Base-by-base conservation (phyloP, 371 early-diverging fungal genomes). In the Haplosporangium sp. region DNA sequence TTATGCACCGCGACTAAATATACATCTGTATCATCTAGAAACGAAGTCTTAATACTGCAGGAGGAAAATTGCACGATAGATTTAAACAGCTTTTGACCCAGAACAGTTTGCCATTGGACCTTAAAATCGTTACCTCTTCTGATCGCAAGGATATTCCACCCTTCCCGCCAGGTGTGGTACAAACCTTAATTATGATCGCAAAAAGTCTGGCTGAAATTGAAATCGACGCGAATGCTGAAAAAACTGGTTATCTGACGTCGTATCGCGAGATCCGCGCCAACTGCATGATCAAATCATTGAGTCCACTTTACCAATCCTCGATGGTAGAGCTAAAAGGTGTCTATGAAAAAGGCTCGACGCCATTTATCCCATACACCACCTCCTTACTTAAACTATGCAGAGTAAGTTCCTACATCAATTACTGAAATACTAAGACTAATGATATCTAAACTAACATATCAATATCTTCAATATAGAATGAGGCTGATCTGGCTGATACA, bases 11-110 rank as follows among this genome's bases (percentile, higher is more conserved):
- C 27, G 27, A 27, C 27, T 27, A 48, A 34, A 27, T 27, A 7
- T 37, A 19, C 42, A 10, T 39, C 13, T 57, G 35, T 1, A 8
- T 13, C 8, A 6, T 13, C 17, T 76, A 90, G 90, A 89, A 87
- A 87, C 88, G 89, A 84, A 71, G 88, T 19, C 71, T 89, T 13
- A 89, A 89, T 58, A 84, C 86, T 8, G 90, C 88, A 17, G 85
- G 85, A 83, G 72, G 88, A 64, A 88, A 90, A 66, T 63, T 90
- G 55, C 86, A 89, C 38, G 86, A 87, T 1, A 64, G 85, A n/a
- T 88, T 90, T 53, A 85, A 88, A 48, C 85, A 87, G 68, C 85
- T 88, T 85, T 45, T 90, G 35, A 84, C 84, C 2, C 74, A 84
- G 42, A 82, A 85, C 50, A 90, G 90, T 65, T 68, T 72, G 38